Base-by-base conservation (phyloP, 2,329 filamentous ascomycete species). In the Penicillium sp. region DNA sequence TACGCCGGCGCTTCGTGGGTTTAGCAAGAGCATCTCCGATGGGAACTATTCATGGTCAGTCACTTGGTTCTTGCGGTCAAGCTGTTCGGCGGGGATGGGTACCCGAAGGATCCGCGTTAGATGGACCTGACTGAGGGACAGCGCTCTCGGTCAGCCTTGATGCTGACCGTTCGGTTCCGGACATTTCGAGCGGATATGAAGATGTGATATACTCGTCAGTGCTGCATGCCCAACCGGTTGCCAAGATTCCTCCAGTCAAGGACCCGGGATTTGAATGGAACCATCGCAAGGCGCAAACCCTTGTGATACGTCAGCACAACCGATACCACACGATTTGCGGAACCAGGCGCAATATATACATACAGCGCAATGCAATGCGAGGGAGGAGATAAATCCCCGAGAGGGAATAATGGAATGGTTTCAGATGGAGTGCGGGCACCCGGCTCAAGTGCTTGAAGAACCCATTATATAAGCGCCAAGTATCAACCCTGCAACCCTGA, bases 1-100 rank as follows among this genome's bases (percentile, higher is more conserved):
- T 51, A 32, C 68, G 63, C 56, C 68, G 65, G 51, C 70, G 64
- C 47, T 64, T 58, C 60, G 64, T 64, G 11, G 66, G 43, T 42
- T 58, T 65, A 45, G 53, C 22, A 11, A 49, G 32, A 54, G 22
- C 57, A 58, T 64, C 54, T n/a, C 47, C 47, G 16, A 64, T 47
- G 32, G 57, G 43, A 22, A 52, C 68, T 71, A n/a, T 11, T 7
- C 6, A 31, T 36, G n/a, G 1, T 31, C 36, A 48, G 44, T 21
- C 21, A n/a, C n/a, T 29, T 29, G 34, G 38, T 21, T 13, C 18
- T 21, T 43, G 36, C 21, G 16, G 1, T 27, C 47, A 6, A 7
- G 29, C 29, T 0, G 16, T 32, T 14, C 36, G 29, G 21, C 21
- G n/a, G 39, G 16, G 10, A 5, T 14, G 50, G 55, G 5, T 56